A percentile compares a stretch with the other conserved stretches of the same genome.
Evolutionary conservation across 129 eudicot species (phyloP).

Genomic region (Pseudognaphalium luteoalbum): DNA sequence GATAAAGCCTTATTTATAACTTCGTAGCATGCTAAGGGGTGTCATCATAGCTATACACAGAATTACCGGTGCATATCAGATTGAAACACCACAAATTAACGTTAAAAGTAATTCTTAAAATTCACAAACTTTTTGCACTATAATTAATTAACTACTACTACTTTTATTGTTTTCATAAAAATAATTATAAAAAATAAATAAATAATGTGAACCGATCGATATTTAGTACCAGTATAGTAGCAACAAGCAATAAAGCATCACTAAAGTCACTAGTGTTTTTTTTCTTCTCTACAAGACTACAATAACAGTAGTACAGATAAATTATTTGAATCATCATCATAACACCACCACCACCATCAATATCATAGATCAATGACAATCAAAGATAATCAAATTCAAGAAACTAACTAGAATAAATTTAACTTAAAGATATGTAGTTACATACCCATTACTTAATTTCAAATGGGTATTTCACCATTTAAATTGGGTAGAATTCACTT

Average conservation of each 20-base stretch:
- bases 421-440: neutral
- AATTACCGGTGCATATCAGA: constrained; percentile 5
- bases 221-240: constrained; percentile 13
- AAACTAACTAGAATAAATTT: constrained; percentile 1
- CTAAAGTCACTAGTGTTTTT: constrained; percentile 25
- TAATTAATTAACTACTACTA: neutral
- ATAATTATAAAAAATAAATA: constrained; percentile 15
- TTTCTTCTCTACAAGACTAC: constrained; percentile 15
- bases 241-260: constrained; percentile 22
- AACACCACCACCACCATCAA: constrained; percentile 9
- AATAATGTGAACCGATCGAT: neutral
- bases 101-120: constrained; percentile 21
- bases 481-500: constrained; percentile 3
- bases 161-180: neutral
- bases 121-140: constrained; percentile 15
- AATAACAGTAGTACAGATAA: constrained; percentile 7
- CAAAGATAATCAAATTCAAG: constrained; percentile 4
- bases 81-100: constrained; percentile 23
- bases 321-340: constrained; percentile 25
- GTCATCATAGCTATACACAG: constrained; percentile 20
- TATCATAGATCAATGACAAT: neutral
- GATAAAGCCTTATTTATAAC: too few relatives aligned
- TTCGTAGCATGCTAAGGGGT: too few relatives aligned
- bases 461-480: constrained; percentile 8
- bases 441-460: constrained; percentile 20